Percentiles rank a stretch among this genome's conserved stretches.
Conservation (phyloP, 345 rosid genomes). For the Psidium friedrichsthalianum region DNA sequence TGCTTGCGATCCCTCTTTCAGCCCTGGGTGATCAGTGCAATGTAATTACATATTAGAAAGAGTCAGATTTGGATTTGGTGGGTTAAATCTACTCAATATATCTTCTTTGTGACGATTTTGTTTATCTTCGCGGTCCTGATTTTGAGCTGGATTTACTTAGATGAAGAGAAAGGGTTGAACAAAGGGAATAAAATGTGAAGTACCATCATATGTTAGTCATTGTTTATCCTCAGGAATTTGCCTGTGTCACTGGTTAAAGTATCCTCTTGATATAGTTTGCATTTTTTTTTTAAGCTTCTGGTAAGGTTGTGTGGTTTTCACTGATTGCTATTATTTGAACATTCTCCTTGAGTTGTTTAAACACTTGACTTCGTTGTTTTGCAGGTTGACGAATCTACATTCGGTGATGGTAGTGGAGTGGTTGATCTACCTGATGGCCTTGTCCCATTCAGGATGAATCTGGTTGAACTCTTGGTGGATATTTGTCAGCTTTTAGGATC, state of each 20-base stretch:
- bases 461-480: constrained; percentile 82
- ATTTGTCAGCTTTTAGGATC: constrained; percentile 77
- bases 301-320: not conserved
- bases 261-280: not conserved
- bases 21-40: not conserved
- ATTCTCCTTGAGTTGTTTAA: not conserved
- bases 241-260: not conserved
- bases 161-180: not conserved
- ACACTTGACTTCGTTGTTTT: constrained; percentile 1
- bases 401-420: constrained; percentile 39
- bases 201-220: not conserved
- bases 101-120: not conserved
- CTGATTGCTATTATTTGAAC: not conserved
- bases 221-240: not conserved
- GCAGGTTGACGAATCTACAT: constrained; percentile 81
- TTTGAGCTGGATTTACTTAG: not conserved
- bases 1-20: not conserved
- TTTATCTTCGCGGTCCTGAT: not conserved
- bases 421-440: constrained; percentile 83
- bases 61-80: not conserved
- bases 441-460: constrained; percentile 72
- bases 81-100: not conserved
- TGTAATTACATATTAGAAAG: not conserved
- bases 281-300: not conserved
- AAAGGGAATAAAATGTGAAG: not conserved